Conservation (phyloP, 2,329 filamentous ascomycete genomes). For the Scedosporium minutisporum region DNA sequence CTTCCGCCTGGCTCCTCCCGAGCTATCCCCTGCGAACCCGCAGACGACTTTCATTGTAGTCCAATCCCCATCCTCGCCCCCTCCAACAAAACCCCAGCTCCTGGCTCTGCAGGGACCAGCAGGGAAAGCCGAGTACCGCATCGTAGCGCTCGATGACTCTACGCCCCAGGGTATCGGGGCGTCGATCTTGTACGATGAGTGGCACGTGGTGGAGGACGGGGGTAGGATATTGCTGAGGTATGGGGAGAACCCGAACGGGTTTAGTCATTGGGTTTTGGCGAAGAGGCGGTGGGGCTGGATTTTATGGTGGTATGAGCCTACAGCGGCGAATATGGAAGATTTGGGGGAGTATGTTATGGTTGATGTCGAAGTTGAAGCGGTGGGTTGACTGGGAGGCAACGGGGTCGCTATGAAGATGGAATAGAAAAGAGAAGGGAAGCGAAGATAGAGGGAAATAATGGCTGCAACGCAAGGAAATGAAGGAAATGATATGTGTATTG, state of each 20-base stretch:
- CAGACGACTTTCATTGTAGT: not conserved
- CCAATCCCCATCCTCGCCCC: not conserved
- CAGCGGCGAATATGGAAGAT: not conserved
- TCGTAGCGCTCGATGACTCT: not conserved
- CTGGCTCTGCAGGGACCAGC: not conserved
- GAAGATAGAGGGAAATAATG: too few relatives aligned
- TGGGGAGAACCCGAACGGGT: not conserved
- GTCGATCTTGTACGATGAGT: not conserved
- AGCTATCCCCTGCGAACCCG: not conserved
- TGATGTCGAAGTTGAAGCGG: not conserved
- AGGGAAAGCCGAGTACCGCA: not conserved
- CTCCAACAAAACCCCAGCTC: not conserved
- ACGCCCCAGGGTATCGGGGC: not conserved
- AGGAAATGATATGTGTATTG: too few relatives aligned
- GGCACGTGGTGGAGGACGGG: not conserved
- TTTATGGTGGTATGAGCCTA: slow-evolving; percentile 1
- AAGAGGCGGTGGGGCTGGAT: not conserved
- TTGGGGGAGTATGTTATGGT: not conserved
- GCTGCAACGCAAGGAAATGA: too few relatives aligned
- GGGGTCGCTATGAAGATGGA: too few relatives aligned
- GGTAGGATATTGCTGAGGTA: not conserved
- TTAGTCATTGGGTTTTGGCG: not conserved
- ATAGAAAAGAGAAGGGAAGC: too few relatives aligned
- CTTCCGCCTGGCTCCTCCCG: not conserved
- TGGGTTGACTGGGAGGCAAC: too few relatives aligned